phyloP scores from a whole-genome alignment of 805 yeast genomes.

The Geotrichum ghanense region DNA sequence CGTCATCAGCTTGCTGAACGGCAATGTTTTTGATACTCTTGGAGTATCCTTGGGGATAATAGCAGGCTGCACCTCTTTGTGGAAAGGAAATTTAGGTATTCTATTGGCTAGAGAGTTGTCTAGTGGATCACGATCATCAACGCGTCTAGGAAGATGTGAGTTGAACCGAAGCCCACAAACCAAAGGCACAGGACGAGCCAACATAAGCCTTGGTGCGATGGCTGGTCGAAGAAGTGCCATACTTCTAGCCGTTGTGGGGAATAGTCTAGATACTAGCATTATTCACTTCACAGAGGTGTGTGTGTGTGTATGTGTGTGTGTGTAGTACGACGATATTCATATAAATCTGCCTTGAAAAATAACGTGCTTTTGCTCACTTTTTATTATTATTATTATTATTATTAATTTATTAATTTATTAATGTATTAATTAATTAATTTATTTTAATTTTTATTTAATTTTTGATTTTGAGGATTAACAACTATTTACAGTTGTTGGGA shows the following conservation, averaged over 20 bases:
- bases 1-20: conserved; percentile 51
- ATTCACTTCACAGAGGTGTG: background rate
- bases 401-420: no score
- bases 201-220: background rate
- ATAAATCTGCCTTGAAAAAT: background rate
- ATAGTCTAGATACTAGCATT: background rate
- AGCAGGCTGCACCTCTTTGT: conserved; percentile 52
- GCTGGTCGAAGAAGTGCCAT: background rate
- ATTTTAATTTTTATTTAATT: no score
- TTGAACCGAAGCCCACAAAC: conserved; percentile 1
- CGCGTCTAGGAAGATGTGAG: background rate
- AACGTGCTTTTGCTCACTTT: background rate
- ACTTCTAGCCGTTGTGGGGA: background rate
- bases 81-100: conserved; percentile 55
- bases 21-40: conserved; percentile 42
- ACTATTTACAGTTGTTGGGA: no score
- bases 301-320: background rate
- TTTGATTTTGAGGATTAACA: background rate
- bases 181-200: background rate
- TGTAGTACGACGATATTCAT: background rate
- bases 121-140: background rate
- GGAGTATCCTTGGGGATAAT: conserved; percentile 71
- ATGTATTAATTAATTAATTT: no score
- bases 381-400: no score
- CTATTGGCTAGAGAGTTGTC: conserved; percentile 22